A percentile compares a stretch with the other conserved stretches of the same genome.
phyloP scores from a whole-genome alignment of 805 yeast genomes.

The Sugiyamaella chiloensis region DNA sequence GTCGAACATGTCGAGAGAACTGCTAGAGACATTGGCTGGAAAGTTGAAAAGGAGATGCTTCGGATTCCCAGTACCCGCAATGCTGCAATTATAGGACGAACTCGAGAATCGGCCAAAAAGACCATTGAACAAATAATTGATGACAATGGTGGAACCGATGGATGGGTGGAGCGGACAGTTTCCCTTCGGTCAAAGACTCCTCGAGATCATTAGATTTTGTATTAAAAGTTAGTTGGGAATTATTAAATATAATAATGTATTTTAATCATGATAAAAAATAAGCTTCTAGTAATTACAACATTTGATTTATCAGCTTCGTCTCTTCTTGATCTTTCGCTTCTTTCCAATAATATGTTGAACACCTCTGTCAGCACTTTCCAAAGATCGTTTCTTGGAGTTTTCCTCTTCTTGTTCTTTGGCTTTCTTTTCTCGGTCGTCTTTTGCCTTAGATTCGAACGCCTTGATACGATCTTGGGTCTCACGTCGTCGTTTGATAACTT shows the following conservation, averaged over 20 bases:
- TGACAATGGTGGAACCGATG: conserved; percentile 84
- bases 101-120: conserved; percentile 33
- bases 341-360: conserved; percentile 32
- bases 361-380: conserved; percentile 18
- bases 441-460: conserved; percentile 22
- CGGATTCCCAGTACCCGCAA: conserved; percentile 94
- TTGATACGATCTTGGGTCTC: conserved; percentile 40
- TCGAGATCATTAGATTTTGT: conserved; percentile 53
- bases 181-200: conserved; percentile 67
- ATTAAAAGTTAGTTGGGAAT: no score
- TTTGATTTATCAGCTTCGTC: no score
- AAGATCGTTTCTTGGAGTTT: conserved; percentile 2
- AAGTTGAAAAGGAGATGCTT: conserved; percentile 76
- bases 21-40: conserved; percentile 75
- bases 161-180: conserved; percentile 84
- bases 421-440: conserved; percentile 14
- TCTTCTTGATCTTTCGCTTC: conserved; percentile 33
- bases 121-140: conserved; percentile 57
- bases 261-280: neutral
- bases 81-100: conserved; percentile 78
- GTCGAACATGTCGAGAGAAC: conserved; percentile 80
- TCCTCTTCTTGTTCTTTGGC: conserved; percentile 3
- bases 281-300: conserved; percentile 2
- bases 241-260: conserved; percentile 2
- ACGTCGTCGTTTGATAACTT: conserved; percentile 84